phyloP scores from a whole-genome alignment of 2,329 filamentous ascomycete genomes.

The Fusarium citri region DNA sequence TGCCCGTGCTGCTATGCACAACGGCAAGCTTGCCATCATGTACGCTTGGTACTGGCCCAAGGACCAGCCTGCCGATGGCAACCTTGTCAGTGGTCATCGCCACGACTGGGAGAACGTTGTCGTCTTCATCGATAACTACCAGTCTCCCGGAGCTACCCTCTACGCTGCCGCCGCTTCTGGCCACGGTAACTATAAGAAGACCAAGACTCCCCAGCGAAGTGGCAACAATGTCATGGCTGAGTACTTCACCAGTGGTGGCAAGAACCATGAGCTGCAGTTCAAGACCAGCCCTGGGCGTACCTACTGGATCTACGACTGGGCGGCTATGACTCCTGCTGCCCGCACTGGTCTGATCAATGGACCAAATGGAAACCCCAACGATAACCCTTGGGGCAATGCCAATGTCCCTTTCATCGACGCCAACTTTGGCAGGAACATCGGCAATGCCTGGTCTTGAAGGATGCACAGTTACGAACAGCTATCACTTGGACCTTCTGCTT shows the following conservation, averaged over 20 bases:
- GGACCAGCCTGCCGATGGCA: background rate
- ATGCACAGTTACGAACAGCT: background rate
- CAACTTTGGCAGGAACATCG: constrained; percentile 41
- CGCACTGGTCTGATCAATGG: constrained; percentile 51
- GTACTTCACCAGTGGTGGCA: constrained; percentile 48
- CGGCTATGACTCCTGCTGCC: constrained; percentile 51
- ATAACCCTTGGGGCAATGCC: constrained; percentile 55
- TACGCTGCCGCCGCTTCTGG: constrained; percentile 51
- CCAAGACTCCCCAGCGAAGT: constrained; percentile 29
- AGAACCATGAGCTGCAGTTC: constrained; percentile 54
- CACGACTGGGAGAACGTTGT: background rate
- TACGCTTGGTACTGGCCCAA: background rate
- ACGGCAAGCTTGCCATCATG: background rate
- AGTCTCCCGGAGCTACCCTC: constrained; percentile 44
- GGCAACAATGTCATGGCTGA: constrained; percentile 47
- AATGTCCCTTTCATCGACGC: constrained; percentile 55
- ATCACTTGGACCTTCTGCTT: background rate
- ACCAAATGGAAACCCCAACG: constrained; percentile 52
- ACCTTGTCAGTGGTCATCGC: background rate
- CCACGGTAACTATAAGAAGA: constrained; percentile 52
- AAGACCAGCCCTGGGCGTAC: constrained; percentile 51
- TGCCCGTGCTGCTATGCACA: constrained; percentile 45
- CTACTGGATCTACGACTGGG: constrained; percentile 58
- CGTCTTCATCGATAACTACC: constrained; percentile 32
- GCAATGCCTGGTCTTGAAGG: constrained; percentile 23